Conservation (phyloP, 345 rosid genomes). For the Eucalyptus marginata region DNA sequence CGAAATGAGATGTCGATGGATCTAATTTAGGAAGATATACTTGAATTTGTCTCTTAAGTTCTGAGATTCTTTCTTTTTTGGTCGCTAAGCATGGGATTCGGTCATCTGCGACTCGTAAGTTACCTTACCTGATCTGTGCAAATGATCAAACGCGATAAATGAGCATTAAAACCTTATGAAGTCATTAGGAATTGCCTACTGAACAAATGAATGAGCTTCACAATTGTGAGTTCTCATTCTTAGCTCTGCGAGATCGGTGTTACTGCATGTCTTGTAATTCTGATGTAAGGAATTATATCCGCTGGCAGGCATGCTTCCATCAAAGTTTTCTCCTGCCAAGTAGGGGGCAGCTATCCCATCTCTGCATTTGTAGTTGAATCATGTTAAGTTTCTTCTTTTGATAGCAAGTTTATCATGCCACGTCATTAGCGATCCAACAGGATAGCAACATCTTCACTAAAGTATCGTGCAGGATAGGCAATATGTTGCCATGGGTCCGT, state of each 20-base stretch:
- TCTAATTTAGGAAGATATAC: not conserved
- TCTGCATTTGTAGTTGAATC: not conserved
- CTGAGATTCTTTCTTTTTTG: not conserved
- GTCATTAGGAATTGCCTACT: not conserved
- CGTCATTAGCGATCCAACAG: not conserved
- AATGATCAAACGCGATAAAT: not conserved
- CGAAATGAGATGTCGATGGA: not conserved
- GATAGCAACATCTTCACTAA: not conserved
- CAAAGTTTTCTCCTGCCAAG: not conserved
- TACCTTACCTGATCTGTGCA: not conserved
- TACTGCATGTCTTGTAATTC: not conserved
- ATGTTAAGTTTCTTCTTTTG: not conserved
- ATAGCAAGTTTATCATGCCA: not conserved
- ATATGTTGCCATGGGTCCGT: not conserved
- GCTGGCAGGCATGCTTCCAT: not conserved
- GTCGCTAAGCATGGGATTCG: not conserved
- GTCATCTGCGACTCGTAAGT: not conserved
- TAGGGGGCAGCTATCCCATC: not conserved
- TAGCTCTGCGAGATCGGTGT: not conserved
- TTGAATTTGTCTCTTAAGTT: not conserved
- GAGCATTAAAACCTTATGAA: not conserved
- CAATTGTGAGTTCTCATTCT: not conserved
- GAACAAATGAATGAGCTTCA: not conserved
- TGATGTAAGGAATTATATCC: not conserved
- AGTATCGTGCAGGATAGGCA: not conserved